Percentiles rank a stretch among this genome's conserved stretches.
phyloP scores from a whole-genome alignment of 441 rosid species.

The Mallotus repandus region DNA sequence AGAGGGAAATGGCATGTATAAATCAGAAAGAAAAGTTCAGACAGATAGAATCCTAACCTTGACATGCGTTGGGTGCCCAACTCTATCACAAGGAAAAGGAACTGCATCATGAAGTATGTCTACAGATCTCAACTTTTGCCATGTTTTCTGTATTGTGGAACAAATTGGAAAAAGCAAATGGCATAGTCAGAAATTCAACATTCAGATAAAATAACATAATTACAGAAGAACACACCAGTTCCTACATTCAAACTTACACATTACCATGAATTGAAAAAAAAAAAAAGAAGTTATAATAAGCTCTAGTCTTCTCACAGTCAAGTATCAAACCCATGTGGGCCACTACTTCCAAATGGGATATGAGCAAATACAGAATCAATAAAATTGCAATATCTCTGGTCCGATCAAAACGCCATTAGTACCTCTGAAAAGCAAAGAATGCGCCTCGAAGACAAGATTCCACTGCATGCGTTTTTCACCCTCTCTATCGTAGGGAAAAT shows the following conservation, averaged over 20 bases:
- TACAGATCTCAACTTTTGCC: constrained; percentile 65
- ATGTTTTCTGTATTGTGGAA: constrained; percentile 64
- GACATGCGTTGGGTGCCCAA: constrained; percentile 78
- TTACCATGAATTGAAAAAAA: background rate
- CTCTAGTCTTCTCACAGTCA: background rate
- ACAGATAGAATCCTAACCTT: constrained; percentile 46
- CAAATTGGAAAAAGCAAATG: background rate
- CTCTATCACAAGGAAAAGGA: constrained; percentile 68
- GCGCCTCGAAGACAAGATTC: constrained; percentile 64
- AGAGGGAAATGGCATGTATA: background rate
- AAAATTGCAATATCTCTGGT: background rate
- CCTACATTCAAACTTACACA: background rate
- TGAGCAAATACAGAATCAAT: background rate
- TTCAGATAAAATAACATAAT: constrained; percentile 5
- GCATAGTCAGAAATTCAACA: background rate
- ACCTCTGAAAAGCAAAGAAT: constrained; percentile 96
- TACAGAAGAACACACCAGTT: background rate
- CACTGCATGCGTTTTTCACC: constrained; percentile 59
- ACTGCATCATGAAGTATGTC: constrained; percentile 74
- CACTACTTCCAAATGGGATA: background rate
- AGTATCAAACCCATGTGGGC: background rate
- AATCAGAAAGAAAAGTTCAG: background rate
- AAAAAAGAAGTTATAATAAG: background rate
- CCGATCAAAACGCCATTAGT: constrained; percentile 24
- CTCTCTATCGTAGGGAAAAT: constrained; percentile 83